phyloP scores from a whole-genome alignment of 164 flowering plant species.

The Vitis amurensis region DNA sequence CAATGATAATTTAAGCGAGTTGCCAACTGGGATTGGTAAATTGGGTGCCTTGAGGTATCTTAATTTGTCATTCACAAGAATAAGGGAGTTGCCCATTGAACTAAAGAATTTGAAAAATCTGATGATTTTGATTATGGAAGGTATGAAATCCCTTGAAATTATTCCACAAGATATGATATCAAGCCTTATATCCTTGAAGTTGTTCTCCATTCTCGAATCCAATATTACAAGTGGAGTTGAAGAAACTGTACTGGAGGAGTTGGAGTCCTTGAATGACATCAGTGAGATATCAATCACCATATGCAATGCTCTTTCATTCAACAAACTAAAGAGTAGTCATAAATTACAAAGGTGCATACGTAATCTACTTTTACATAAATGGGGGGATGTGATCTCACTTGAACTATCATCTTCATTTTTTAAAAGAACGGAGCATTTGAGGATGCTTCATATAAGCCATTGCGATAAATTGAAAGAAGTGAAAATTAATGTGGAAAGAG shows the following conservation, averaged over 20 bases:
- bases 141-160: not conserved
- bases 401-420: too few relatives aligned
- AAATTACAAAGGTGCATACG: too few relatives aligned
- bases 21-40: too few relatives aligned
- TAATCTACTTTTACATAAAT: too few relatives aligned
- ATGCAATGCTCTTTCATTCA: too few relatives aligned
- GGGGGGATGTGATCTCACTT: too few relatives aligned
- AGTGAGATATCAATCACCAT: not conserved
- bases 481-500: too few relatives aligned
- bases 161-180: constrained; percentile 5
- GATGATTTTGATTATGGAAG: not conserved
- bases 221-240: not conserved
- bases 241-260: not conserved
- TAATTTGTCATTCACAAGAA: not conserved
- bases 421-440: too few relatives aligned
- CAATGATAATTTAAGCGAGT: too few relatives aligned
- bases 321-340: too few relatives aligned
- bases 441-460: too few relatives aligned
- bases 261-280: not conserved
- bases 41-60: constrained; percentile 7
- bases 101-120: constrained; percentile 5
- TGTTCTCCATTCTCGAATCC: not conserved
- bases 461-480: too few relatives aligned
- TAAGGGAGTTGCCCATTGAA: constrained; percentile 1
- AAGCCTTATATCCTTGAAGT: not conserved